Base-by-base conservation (phyloP, 345 rosid species). In the Psidium guajava region DNA sequence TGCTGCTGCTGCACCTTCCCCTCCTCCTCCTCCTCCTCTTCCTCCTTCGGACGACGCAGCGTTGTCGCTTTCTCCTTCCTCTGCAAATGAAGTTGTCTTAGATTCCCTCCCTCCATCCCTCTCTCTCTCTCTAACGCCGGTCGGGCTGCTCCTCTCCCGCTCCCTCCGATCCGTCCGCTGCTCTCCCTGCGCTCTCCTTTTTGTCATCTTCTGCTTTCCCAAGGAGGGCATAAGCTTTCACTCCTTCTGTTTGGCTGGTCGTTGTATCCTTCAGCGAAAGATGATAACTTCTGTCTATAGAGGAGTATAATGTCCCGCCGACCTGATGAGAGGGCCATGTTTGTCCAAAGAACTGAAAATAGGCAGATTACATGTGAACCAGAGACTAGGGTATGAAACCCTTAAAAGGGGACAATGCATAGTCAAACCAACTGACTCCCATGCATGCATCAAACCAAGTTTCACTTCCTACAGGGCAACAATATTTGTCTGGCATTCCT, bases 111-210 rank as follows among this genome's bases (percentile, higher is more conserved):
- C 61, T 69, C 83, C 53, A 42, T 53, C 85, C 53, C n/a, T n/a
- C 83, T 75, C 59, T 53, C 85, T 28, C 54, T 2, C 57, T 25
- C 44, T 27, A 16, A 51, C n/a, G 77, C 50, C 80, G 53, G 15
- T 50, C 82, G n/a, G 24, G 59, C 51, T 32, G 44, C 69, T 51
- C 54, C 40, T n/a, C 22, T 13, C 53, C 82, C 84, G 47, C 53
- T 58, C 24, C 64, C 59, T 1, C 52, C n/a, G 69, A 36, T 87
- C 86, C 89, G 44, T 47, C 59, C 86, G 44, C n/a, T 91, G 84
- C 84, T 55, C 50, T 21, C 73, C 54, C 24, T 18, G 55, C 0
- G 3, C 73, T 1, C 50, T 40, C 44, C 28, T 21, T 42, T 32
- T 18, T 54, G 14, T 11, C 81, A 28, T 69, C 47, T 69, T 24